phyloP scores from a whole-genome alignment of 2,329 filamentous ascomycete genomes.

The Tympanopsis confertula region DNA sequence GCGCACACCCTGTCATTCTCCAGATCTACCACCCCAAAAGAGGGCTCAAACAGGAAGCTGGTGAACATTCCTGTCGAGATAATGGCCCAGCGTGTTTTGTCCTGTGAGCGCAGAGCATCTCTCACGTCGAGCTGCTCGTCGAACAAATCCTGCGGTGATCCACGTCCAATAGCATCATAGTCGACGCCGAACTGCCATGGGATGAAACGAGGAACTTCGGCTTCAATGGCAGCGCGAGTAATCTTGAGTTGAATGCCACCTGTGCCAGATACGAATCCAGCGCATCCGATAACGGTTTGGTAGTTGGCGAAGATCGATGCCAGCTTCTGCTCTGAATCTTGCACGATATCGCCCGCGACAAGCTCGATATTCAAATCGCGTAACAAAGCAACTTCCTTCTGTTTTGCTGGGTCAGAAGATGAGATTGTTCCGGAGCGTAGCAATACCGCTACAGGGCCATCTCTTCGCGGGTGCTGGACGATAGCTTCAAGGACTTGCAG shows the following conservation, averaged over 20 bases:
- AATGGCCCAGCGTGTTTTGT: constrained; percentile 43
- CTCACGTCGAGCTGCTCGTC: constrained; percentile 55
- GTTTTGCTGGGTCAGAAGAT: constrained; percentile 22
- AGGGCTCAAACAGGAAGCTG: constrained; percentile 53
- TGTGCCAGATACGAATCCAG: constrained; percentile 32
- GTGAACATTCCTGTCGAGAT: constrained; percentile 62
- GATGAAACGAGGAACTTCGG: constrained; percentile 38
- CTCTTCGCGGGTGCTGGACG: constrained; percentile 26
- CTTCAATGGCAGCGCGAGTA: constrained; percentile 38
- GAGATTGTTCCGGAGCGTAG: constrained; percentile 34
- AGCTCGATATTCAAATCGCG: constrained; percentile 23
- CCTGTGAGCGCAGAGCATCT: constrained; percentile 33
- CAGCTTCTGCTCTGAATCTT: constrained; percentile 22
- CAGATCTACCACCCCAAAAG: constrained; percentile 51
- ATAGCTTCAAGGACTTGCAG: constrained; percentile 40
- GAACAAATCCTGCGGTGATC: constrained; percentile 51
- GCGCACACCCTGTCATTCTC: constrained; percentile 29
- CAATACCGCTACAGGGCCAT: constrained; percentile 34
- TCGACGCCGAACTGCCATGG: constrained; percentile 69
- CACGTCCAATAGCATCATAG: constrained; percentile 51
- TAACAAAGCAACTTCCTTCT: constrained; percentile 18
- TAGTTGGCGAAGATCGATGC: constrained; percentile 28
- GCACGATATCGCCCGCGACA: constrained; percentile 18
- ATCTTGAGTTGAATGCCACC: constrained; percentile 47
- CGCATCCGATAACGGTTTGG: constrained; percentile 45